Evolutionary conservation across 345 rosid species (phyloP).

Genomic region (Viola odorata): DNA sequence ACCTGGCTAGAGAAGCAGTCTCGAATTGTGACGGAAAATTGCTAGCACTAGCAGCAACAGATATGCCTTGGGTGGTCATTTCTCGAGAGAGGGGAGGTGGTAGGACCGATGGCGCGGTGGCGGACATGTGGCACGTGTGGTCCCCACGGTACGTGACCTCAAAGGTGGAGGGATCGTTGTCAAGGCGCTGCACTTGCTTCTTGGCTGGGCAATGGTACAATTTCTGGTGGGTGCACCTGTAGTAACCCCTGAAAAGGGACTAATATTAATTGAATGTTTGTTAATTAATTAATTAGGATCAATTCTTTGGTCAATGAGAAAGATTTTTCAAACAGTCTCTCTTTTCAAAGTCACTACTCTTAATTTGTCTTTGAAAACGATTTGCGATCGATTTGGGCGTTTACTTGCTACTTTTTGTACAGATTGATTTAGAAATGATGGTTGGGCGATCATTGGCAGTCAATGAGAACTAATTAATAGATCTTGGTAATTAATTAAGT

Average conservation of each 20-base stretch:
- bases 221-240: slow-evolving; percentile 80
- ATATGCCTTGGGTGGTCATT: neutral
- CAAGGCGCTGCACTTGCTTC: slow-evolving; percentile 78
- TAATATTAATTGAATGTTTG: no score
- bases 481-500: neutral
- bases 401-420: neutral
- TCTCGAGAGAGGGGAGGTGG: slow-evolving; percentile 5
- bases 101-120: slow-evolving; percentile 42
- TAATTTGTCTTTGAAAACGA: no score
- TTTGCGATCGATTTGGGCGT: neutral
- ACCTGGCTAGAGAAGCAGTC: slow-evolving; percentile 9
- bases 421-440: no score
- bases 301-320: neutral
- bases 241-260: slow-evolving; percentile 53
- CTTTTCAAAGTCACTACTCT: neutral
- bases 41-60: no score
- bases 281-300: no score
- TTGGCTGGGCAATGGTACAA: slow-evolving; percentile 77
- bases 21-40: neutral
- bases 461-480: no score
- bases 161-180: slow-evolving; percentile 54
- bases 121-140: slow-evolving; percentile 72
- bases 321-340: neutral
- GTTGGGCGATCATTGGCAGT: neutral
- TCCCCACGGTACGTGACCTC: slow-evolving; percentile 54